Base-by-base conservation (phyloP, 2,329 filamentous ascomycete species). In the Hirsutella rhossiliensis region DNA sequence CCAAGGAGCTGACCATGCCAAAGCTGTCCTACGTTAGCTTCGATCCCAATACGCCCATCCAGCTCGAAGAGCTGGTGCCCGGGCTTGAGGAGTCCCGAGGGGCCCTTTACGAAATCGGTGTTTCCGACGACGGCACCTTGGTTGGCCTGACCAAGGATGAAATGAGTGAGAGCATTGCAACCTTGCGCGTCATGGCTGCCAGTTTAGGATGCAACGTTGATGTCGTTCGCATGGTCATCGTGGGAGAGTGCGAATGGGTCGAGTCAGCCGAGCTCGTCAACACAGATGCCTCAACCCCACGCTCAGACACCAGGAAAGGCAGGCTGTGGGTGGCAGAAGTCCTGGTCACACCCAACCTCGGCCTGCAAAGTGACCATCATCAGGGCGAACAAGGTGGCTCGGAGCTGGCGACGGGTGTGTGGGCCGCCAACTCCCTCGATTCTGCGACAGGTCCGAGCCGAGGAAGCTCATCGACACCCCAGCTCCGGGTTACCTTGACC, bases 91-190 rank as follows among this genome's bases (percentile, higher is more conserved):
- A 95, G 59, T 96, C 88, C 15, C 83, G 87, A 52, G 92, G 92
- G 5, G 92, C 92, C 1, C 64, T 97, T 41, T 98, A 98, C 54
- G 90, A 98, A 62, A 94, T 98, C 60, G 92, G 92, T 0, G 88
- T 98, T 11, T 84, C 89, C 27, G 92, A 98, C 60, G 88, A 97
- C 65, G 92, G 92, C 8, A 87, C 84, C 0, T 80, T 98, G 46
- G 78, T 95, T 37, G 92, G 92, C 0, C 69, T 98, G 40, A 85
- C 87, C 2, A 80, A 85, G 50, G 88, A 96, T 57, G 92, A 98
- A 62, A 78, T 98, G 72, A 78, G 90, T 48, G 90, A 97, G 63
- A 96, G 88, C 59, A 71, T 97, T 48, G 76, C 75, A 37, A 96
- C 89, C 45, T 66, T 98, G 32, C 78, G 81, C 48, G 80, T 85